Base-by-base conservation (phyloP, 106 monocot genomes). In the Platanthera guangdongensis region DNA sequence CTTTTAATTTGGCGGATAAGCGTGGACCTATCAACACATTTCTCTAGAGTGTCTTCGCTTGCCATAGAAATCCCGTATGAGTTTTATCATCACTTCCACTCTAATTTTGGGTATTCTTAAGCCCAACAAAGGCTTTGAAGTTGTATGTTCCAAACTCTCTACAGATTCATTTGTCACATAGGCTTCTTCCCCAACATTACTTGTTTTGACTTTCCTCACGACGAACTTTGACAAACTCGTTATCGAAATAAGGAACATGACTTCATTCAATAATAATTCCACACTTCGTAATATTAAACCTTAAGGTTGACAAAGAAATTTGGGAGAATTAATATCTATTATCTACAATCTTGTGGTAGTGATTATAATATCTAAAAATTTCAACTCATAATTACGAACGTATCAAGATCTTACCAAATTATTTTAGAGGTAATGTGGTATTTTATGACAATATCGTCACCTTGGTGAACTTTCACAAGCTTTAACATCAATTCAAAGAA, bases 371-470 rank as follows among this genome's bases (percentile, higher is more conserved):
- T 72, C 72, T 3, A n/a, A 0, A 6, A 3, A 13, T 50, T 72
- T 72, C 72, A 46, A 72, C 16, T 72, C 72, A 72, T 72, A 72
- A 19, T 72, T 19, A 47, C 12, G 12, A 72, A 72, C 1, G 50
- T 8, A 69, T 69, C 72, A 4, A 72, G 30, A 72, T 72, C 48
- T 50, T 72, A 50, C 48, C 72, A 72, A 5, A 72, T 15, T 3
- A 47, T 72, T 21, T 72, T 72, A 46, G 11, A 15, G 8, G 47
- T 4, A 47, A 49, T 48, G 14, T 49, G 50, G 12, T 72, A 49
- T 50, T 72, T 72, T 15, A 50, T 72, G 5, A 72, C 47, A 72
- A 6, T 47, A 15, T 48, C 48, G 4, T 72, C 72, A 15, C 47
- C 72, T 72, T 49, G 72, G 4, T 18, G 48, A 49, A 72, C 18